Percentiles rank a stretch among this genome's conserved stretches.
Evolutionary conservation across 306 rosid species (phyloP).

Genomic region (Vigna unguiculata): DNA sequence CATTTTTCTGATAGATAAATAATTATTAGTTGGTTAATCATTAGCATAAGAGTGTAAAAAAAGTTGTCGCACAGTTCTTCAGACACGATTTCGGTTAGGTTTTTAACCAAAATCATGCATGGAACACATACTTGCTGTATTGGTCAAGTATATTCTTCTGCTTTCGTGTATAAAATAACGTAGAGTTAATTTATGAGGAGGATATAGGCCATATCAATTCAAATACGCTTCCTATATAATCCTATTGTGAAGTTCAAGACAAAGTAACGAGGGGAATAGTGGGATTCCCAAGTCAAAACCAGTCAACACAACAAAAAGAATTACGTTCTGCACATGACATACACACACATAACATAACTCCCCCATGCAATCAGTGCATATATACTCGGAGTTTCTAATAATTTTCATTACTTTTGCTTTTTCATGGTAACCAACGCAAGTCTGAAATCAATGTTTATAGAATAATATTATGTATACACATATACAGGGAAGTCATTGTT

Average conservation of each 20-base stretch:
- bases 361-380: constrained; percentile 30
- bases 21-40: constrained; percentile 12
- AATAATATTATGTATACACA: too few relatives aligned
- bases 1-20: constrained; percentile 25
- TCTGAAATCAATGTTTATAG: not conserved
- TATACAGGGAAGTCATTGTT: constrained; percentile 81
- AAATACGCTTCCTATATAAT: constrained; percentile 34
- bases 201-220: constrained; percentile 43
- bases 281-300: constrained; percentile 64
- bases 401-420: not conserved
- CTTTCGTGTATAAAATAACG: constrained; percentile 44
- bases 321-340: constrained; percentile 6
- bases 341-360: constrained; percentile 10
- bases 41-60: constrained; percentile 29
- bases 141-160: constrained; percentile 54
- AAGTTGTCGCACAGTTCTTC: constrained; percentile 35
- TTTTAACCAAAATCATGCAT: constrained; percentile 20
- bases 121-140: constrained; percentile 50
- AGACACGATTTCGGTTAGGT: constrained; percentile 34
- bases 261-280: constrained; percentile 42
- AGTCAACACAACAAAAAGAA: constrained; percentile 41
- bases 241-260: constrained; percentile 57
- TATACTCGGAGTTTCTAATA: not conserved
- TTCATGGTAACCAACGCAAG: constrained; percentile 17
- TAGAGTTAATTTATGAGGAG: constrained; percentile 37